Base-by-base conservation (phyloP, 2,329 filamentous ascomycete genomes). In the Cercospora nicotianae region DNA sequence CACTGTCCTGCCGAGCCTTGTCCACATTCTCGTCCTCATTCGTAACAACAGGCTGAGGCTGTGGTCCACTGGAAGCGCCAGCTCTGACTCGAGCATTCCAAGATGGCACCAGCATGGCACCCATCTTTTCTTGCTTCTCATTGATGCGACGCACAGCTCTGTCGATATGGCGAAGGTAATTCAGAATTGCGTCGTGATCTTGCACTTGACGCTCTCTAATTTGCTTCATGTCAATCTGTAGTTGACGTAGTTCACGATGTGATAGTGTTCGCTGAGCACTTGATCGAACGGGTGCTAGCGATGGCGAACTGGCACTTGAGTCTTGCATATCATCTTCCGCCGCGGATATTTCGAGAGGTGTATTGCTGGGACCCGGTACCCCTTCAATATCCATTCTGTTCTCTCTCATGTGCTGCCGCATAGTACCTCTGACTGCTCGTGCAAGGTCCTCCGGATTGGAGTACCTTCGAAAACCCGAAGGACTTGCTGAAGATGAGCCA, bases 1-100 rank as follows among this genome's bases (percentile, higher is more conserved):
- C 12, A 26, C 60, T 63, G 60, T 63, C 60, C 12, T 63, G 39
- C 10, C 60, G 60, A 26, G 39, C 26, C 30, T 31, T 51, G 60
- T 63, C 60, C 12, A 16, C 23, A 8, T 8, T 28, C 60, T 30
- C 30, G 28, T 53, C 42, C 20, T 45, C 48, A 33, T 63, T 36
- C 20, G 23, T 28, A 23, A 8, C 16, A 8, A 63, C 16, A 20
- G 20, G 10, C 33, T 60, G 31, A n/a, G 60, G 60, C 42, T 53
- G 60, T 63, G 60, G 60, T 31, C 31, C 23, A 20, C 60, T 63
- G 23, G 42, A 63, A 13, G 60, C 60, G 12, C 26, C 45, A 20
- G 45, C 26, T 63, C 60, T 51, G 26, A 3, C 48, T 28, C 48
- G 13, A 55, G 48, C 48, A 26, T 13, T 55, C 20, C 9, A 4